Conservation (phyloP, 352 stramenopile species). For the Stramenopiles sp. region DNA sequence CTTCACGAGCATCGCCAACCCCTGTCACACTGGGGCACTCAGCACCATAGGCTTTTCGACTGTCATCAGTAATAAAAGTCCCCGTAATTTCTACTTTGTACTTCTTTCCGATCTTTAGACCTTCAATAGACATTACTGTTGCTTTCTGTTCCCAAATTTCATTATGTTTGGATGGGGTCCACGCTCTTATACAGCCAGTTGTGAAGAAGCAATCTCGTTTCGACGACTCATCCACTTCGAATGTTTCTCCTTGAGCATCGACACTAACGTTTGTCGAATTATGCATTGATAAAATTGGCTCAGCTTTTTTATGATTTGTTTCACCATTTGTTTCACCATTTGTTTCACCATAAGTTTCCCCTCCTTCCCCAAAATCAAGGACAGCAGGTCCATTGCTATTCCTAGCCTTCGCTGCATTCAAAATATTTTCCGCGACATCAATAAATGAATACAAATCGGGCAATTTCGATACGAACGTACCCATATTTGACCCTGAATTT, state of each 20-base stretch:
- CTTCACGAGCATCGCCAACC: not conserved
- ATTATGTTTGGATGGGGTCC: not conserved
- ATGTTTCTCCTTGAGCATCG: not conserved
- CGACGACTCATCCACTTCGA: not conserved
- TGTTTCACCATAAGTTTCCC: no score
- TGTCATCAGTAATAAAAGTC: not conserved
- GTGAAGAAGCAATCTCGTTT: not conserved
- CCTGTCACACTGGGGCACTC: not conserved
- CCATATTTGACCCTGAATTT: not conserved
- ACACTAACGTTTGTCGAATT: not conserved
- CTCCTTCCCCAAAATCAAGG: no score
- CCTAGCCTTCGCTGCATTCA: not conserved
- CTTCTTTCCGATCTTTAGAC: not conserved
- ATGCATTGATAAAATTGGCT: no score
- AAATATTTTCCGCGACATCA: not conserved
- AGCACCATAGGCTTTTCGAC: not conserved
- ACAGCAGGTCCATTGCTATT: not conserved
- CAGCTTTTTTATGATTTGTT: no score
- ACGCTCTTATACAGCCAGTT: not conserved
- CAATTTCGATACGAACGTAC: not conserved
- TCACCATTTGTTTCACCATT: no score
- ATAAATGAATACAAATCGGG: not conserved
- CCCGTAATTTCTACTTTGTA: not conserved
- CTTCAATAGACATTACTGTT: not conserved
- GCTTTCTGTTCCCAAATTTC: not conserved